Conservation (phyloP, 225 moss, liverwort and hornwort species). For the Rhytidiadelphus loreus region DNA sequence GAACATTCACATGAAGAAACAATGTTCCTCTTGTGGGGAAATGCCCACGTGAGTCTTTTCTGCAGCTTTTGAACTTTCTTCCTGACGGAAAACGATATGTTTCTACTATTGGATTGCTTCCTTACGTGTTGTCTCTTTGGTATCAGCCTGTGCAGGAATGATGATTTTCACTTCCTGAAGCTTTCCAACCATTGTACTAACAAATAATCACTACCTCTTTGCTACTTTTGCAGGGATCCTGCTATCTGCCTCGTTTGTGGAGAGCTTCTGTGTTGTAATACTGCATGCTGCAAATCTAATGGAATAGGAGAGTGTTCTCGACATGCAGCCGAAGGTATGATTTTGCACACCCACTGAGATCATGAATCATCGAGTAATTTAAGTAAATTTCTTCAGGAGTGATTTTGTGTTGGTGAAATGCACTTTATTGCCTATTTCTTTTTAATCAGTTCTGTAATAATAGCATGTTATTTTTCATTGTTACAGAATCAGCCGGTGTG, state of each 20-base stretch:
- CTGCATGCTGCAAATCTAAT: slow-evolving; percentile 6
- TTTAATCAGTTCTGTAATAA: not conserved
- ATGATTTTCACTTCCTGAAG: not conserved
- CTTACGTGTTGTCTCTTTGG: not conserved
- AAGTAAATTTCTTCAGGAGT: not conserved
- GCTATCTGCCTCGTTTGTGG: slow-evolving; percentile 53
- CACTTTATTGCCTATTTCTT: not conserved
- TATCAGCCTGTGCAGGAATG: not conserved
- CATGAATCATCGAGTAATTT: not conserved
- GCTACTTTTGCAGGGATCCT: slow-evolving; percentile 27
- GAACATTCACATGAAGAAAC: slow-evolving; percentile 23
- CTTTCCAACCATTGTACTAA: not conserved
- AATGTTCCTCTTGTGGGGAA: not conserved
- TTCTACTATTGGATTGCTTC: not conserved
- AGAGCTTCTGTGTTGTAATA: slow-evolving; percentile 20
- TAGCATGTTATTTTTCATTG: not conserved
- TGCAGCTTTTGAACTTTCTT: not conserved
- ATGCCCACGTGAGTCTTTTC: slow-evolving; percentile 25
- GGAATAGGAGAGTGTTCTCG: slow-evolving; percentile 39
- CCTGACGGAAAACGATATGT: not conserved
- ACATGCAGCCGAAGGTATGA: slow-evolving; percentile 35
- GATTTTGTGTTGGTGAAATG: not conserved
- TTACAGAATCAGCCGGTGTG: slow-evolving; percentile 47
- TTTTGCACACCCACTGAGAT: not conserved
- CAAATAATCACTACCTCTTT: not conserved